Percentiles rank a stretch among this genome's conserved stretches.
Conservation (phyloP, 2,329 filamentous ascomycete species). For the Cercospora sp. region DNA sequence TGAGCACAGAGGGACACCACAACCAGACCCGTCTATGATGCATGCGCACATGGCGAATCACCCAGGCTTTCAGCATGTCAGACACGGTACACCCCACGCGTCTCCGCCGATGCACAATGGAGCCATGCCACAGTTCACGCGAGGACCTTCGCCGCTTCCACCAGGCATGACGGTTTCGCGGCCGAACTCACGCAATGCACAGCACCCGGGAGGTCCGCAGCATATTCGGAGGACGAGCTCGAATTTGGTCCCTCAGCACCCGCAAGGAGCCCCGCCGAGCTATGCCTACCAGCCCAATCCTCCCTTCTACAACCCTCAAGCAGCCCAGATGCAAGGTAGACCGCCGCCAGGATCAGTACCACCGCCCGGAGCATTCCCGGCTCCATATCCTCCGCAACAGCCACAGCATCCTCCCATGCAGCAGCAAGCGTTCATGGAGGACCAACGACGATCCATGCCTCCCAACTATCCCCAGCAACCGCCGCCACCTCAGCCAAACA, state of each 20-base stretch:
- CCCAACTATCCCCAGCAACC: constrained; percentile 64
- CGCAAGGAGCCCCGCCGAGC: constrained; percentile 49
- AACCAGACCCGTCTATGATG: constrained; percentile 60
- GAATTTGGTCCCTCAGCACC: constrained; percentile 66
- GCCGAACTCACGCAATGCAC: constrained; percentile 75
- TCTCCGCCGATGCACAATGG: constrained; percentile 86
- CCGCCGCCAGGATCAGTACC: constrained; percentile 31
- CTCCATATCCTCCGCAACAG: constrained; percentile 33
- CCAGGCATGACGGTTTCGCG: constrained; percentile 63
- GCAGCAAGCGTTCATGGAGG: constrained; percentile 73
- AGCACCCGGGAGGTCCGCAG: constrained; percentile 59
- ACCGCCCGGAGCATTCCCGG: constrained; percentile 32
- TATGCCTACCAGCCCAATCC: constrained; percentile 85
- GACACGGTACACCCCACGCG: constrained; percentile 78
- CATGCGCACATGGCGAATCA: constrained; percentile 50
- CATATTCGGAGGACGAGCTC: constrained; percentile 69
- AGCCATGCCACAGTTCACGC: constrained; percentile 63
- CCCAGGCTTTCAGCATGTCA: constrained; percentile 73
- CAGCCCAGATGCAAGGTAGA: constrained; percentile 50
- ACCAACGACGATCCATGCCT: constrained; percentile 71
- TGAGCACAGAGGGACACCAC: constrained; percentile 66
- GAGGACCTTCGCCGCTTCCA: constrained; percentile 80
- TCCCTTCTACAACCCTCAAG: constrained; percentile 71
- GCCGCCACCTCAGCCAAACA: constrained; percentile 55
- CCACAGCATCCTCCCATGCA: constrained; percentile 53